Evolutionary conservation across 2,329 filamentous ascomycete genomes (phyloP), one percentile per base, ranked within the genome.

Genomic region (Akanthomyces lecanii): DNA sequence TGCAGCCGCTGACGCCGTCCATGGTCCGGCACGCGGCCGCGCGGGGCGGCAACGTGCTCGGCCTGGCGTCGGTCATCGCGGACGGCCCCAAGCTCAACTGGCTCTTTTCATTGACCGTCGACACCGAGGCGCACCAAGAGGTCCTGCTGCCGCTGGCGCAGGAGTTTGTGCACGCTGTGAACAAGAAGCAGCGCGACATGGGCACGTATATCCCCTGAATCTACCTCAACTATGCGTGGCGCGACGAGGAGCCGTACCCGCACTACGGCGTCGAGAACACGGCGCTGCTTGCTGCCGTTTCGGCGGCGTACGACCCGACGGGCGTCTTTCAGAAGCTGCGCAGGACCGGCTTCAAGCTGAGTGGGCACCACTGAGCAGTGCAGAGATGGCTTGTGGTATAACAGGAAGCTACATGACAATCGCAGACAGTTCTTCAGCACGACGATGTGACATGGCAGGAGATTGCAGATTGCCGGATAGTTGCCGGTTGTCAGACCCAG

Each of bases 201-300:
- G 71, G 70, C 23, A 65, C 68, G 3, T 70, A 73, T 64, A 68
- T 71, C 55, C 67, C 76, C 42, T 78, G 73, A 68, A 69, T 75
- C 38, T 81, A 77, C 64, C 70, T 80, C 47, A 81, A 81, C 68
- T 81, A 81, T 57, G 77, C 78, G 0, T 70, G 72, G 36, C 65
- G 67, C 2, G 70, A 71, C 50, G 77, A 81, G 69, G 67, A 76
- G 25, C 75, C 77, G 0, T 68, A 79, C 18, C 56, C 65, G 6
- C 65, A 71, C 6, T 80, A 79, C 58, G 78, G 78, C 0, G 47
- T 69, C 10, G 69, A 73, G 30, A 77, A 74, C 47, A 59, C 78
- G 18, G 68, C 68, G 6, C 68, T 70, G 44, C 60, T 78, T 47
- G 69, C 67, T 61, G 64, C 61, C 18, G 66, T 71, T 11, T 69